phyloP scores from a whole-genome alignment of 768 basidiomycete species.

The Boletales sp. region DNA sequence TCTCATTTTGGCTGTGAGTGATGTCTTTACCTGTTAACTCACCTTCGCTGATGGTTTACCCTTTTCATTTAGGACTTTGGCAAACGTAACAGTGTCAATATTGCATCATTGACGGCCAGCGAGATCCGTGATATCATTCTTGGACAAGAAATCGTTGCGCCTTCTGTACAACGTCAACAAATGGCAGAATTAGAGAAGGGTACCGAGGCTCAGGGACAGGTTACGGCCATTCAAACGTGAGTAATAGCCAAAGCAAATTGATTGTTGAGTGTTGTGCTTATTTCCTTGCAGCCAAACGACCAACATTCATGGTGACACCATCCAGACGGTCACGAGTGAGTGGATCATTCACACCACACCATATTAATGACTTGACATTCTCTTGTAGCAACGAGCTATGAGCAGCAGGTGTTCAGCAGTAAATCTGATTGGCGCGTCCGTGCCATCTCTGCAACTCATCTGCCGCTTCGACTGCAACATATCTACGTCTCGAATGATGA shows the following conservation, averaged over 20 bases:
- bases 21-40: background rate
- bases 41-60: conserved; percentile 11
- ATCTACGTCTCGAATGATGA: conserved; percentile 99
- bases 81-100: conserved; percentile 98
- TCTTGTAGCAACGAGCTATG: conserved; percentile 83
- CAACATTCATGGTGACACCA: conserved; percentile 94
- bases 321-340: conserved; percentile 90
- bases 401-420: conserved; percentile 97
- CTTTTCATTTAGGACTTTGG: conserved; percentile 74
- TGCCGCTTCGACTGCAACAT: conserved; percentile 93
- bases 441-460: conserved; percentile 95
- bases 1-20: conserved; percentile 77
- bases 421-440: conserved; percentile 99
- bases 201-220: conserved; percentile 88
- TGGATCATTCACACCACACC: background rate
- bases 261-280: conserved; percentile 2
- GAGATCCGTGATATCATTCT: conserved; percentile 98
- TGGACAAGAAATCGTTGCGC: conserved; percentile 97
- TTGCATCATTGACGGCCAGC: conserved; percentile 92
- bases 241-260: conserved; percentile 12
- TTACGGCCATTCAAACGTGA: conserved; percentile 92
- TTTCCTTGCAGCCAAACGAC: conserved; percentile 70
- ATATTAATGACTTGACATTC: background rate
- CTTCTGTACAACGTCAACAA: conserved; percentile 94
- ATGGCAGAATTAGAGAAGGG: conserved; percentile 99